These are phyloP conservation scores for Albizia julibrissin DNA, from an alignment of 306 rosid genomes.

Conservation along the genomic window DNA sequence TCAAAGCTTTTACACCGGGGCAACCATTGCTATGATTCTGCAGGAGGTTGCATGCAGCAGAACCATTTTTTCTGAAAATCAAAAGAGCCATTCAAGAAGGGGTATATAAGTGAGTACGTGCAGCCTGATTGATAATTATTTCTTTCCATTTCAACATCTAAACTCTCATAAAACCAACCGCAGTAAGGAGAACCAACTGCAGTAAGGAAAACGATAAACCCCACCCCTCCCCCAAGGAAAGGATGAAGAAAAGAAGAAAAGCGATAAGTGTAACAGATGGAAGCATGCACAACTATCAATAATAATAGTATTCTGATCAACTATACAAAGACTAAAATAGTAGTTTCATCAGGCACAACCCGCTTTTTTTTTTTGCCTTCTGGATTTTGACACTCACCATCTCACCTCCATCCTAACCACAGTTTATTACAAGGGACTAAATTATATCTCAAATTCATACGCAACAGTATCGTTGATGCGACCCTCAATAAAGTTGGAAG, in stretches of 20 bases:
- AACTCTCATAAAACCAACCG: not conserved
- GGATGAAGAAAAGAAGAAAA: not conserved
- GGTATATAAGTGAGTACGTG: not conserved
- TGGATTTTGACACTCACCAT: constrained; percentile 19
- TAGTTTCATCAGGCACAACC: not conserved
- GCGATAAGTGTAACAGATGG: not conserved
- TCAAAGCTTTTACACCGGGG: constrained; percentile 41
- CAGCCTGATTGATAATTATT: constrained; percentile 17
- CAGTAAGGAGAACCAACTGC: constrained; percentile 4
- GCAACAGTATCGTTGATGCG: not conserved
- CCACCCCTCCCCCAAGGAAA: not conserved
- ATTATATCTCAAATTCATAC: constrained; percentile 19
- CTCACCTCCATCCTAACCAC: constrained; percentile 3
- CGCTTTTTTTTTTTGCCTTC: not conserved
- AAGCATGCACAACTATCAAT: constrained; percentile 7
- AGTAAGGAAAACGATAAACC: not conserved
- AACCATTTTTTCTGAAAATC: constrained; percentile 94
- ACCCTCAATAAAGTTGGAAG: not conserved
- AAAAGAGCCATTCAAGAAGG: constrained; percentile 38
- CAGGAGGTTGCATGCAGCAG: constrained; percentile 90
- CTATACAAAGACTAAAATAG: constrained; percentile 17
- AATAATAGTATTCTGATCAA: not conserved
- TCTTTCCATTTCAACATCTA: constrained; percentile 10
- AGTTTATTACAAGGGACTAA: constrained; percentile 19
- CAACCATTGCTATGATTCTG: constrained; percentile 58